Evolutionary conservation across 164 flowering plant species (phyloP).

Genomic region (Piper betle): DNA sequence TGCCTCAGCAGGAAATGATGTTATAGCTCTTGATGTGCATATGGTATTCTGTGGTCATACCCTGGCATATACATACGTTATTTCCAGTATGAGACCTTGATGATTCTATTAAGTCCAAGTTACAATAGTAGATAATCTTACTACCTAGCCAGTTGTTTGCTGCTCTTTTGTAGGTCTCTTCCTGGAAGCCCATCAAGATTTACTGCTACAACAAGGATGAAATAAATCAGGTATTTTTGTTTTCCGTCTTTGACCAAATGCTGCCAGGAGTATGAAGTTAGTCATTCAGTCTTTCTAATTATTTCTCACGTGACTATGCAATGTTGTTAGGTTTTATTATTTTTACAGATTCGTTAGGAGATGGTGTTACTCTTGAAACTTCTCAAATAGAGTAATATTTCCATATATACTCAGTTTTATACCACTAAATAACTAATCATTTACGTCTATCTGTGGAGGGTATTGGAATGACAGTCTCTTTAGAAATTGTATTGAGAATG

Average conservation of each 20-base stretch:
- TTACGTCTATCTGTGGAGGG: too few species aligned
- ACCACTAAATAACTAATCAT: too few species aligned
- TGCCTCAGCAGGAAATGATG: slow-evolving; percentile 54
- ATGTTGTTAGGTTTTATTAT: too few species aligned
- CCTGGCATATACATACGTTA: background rate
- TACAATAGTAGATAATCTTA: background rate
- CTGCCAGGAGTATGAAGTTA: too few species aligned
- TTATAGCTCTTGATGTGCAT: slow-evolving; percentile 69
- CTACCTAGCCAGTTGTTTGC: too few species aligned
- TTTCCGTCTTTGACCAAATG: background rate
- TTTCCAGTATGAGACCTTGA: background rate
- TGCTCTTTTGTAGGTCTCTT: slow-evolving; percentile 40
- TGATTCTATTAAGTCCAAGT: background rate
- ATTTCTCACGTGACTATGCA: too few species aligned
- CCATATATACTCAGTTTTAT: too few species aligned
- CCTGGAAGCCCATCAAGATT: slow-evolving; percentile 60
- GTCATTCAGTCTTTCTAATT: background rate
- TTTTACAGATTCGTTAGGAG: too few species aligned
- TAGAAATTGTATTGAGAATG: too few species aligned
- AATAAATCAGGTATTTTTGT: slow-evolving; percentile 63
- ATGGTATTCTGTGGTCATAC: slow-evolving; percentile 32
- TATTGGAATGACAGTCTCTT: too few species aligned
- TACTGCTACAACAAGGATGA: slow-evolving; percentile 83
- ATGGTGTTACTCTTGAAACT: too few species aligned
- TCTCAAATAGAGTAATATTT: too few species aligned